Percentiles rank a stretch among this genome's conserved stretches.
These are phyloP conservation scores for Podospora fimiseda DNA, from an alignment of 495 filamentous ascomycete species.

Conservation along the genomic window DNA sequence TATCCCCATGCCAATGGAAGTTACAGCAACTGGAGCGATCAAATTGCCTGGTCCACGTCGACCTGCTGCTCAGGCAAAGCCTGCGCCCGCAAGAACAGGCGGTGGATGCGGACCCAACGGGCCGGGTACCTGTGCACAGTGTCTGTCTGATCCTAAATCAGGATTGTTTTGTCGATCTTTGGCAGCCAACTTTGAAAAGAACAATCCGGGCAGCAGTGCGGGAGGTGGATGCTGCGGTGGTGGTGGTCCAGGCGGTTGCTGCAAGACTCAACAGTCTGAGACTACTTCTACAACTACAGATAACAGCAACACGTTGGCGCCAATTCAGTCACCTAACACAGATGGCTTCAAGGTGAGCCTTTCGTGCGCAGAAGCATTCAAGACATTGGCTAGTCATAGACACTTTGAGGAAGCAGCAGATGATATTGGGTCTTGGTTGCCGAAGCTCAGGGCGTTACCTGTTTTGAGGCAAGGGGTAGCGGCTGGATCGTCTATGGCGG, in stretches of 20 bases:
- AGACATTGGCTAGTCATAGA: slow-evolving; percentile 71
- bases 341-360: slow-evolving; percentile 35
- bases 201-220: slow-evolving; percentile 31
- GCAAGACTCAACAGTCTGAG: slow-evolving; percentile 18
- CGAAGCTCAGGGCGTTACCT: slow-evolving; percentile 60
- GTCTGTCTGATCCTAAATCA: slow-evolving; percentile 67
- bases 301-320: background rate
- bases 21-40: slow-evolving; percentile 41
- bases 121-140: slow-evolving; percentile 76
- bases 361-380: slow-evolving; percentile 74
- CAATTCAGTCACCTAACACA: background rate
- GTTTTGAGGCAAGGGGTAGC: slow-evolving; percentile 10
- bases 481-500: slow-evolving; percentile 4
- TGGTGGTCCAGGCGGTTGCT: slow-evolving; percentile 36
- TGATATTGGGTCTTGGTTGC: slow-evolving; percentile 68
- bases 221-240: slow-evolving; percentile 46
- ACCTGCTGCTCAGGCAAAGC: slow-evolving; percentile 1
- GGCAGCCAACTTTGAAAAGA: slow-evolving; percentile 54
- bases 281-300: background rate
- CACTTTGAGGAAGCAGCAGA: slow-evolving; percentile 71
- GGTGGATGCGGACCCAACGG: slow-evolving; percentile 56
- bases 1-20: slow-evolving; percentile 40
- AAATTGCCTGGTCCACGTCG: slow-evolving; percentile 39
- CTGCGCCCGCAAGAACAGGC: background rate
- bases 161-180: slow-evolving; percentile 82